Base-by-base conservation (phyloP, 2,329 filamentous ascomycete species). In the Scolecobasidium constrictum region DNA sequence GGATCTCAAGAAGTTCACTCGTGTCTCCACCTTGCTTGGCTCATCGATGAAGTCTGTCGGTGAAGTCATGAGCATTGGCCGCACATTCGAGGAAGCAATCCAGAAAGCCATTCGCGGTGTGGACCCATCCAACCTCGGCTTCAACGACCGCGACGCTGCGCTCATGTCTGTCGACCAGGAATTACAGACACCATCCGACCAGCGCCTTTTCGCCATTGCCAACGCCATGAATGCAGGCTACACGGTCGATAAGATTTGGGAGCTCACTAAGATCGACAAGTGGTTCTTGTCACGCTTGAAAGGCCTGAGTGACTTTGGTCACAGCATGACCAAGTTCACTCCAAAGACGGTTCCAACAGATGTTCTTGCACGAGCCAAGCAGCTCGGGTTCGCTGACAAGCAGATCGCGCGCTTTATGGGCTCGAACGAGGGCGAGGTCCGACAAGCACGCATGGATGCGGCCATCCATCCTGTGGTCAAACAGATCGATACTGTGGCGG, bases 1-100 rank as follows among this genome's bases (percentile, higher is more conserved):
- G 92, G 92, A 98, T 66, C 67, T 98, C 57, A 96, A 96, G 73
- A 98, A 98, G 68, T 98, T 98, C 66, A 94, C 86, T 20, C 81
- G 92, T 51, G 92, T 96, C 17, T 96, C 90, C 3, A 96, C 88
- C 1, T 83, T 93, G 58, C 81, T 98, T 18, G 90, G 88, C 21
- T 96, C 92, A 3, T 94, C 90, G 11, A 98, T 98, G 92, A 98
- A 96, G 81, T 94, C 86, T 75, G 88, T 98, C 42, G 92, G 92
- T 57, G 92, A 98, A 62, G 92, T 98, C 51, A 96, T 98, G 92
- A 90, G 84, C 56, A 95, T 98, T 52, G 92, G 92, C 45, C 74
- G 92, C 51, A 94, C 85, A 1, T 98, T 98, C 53, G 92, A 98
- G 64, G 92, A 98, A 66, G 92, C 92, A 6, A 94, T 98, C 34